Conservation (phyloP, 83 land plant genomes). For the Picea mariana region DNA sequence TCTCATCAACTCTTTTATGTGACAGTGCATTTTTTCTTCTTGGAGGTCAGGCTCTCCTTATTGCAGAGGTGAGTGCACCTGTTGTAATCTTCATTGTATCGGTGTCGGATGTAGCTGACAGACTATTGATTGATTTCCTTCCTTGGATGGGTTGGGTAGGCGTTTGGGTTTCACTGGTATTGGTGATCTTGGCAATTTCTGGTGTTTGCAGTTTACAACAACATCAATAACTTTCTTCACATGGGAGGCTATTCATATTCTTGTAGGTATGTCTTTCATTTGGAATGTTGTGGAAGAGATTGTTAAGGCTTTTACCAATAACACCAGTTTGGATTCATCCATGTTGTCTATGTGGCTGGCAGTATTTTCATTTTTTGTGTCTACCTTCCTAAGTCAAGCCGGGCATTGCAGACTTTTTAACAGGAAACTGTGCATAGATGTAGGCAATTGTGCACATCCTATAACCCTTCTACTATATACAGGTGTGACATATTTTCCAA, state of each 20-base stretch:
- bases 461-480: constrained; percentile 3
- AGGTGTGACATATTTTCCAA: constrained; percentile 22
- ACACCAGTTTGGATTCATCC: constrained; percentile 18
- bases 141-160: constrained; percentile 39
- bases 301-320: constrained; percentile 8
- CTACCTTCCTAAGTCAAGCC: constrained; percentile 8
- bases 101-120: constrained; percentile 14
- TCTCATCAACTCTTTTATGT: too few species aligned
- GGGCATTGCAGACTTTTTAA: neutral
- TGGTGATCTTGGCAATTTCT: constrained; percentile 25
- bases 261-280: constrained; percentile 20
- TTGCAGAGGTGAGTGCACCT: constrained; percentile 29
- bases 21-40: too few species aligned
- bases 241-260: constrained; percentile 26
- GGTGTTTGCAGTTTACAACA: constrained; percentile 17
- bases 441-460: constrained; percentile 20
- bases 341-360: constrained; percentile 33
- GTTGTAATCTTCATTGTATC: constrained; percentile 23
- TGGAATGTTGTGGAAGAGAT: constrained; percentile 26
- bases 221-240: constrained; percentile 23
- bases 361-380: constrained; percentile 19
- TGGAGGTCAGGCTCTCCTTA: constrained; percentile 16
- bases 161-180: constrained; percentile 20
- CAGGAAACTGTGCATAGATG: constrained; percentile 8
- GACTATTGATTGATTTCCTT: constrained; percentile 23